These are phyloP conservation scores for Neostapfia colusana DNA, from an alignment of 176 grass and related monocot genomes.

Conservation along the genomic window DNA sequence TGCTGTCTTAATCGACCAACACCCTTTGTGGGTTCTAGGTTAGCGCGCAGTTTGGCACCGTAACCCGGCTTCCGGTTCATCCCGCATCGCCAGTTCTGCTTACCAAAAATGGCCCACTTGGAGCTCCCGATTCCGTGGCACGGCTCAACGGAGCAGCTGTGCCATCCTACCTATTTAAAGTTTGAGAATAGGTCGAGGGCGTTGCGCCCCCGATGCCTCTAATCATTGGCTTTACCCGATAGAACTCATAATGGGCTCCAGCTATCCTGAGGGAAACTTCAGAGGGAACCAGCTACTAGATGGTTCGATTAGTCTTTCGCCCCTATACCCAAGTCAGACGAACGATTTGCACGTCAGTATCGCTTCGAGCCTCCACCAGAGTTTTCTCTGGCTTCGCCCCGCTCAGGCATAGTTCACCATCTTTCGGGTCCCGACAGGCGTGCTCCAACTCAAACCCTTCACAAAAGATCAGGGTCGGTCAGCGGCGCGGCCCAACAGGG, in stretches of 20 bases:
- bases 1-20: constrained; percentile 42
- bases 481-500: too few species aligned
- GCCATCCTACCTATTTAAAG: constrained; percentile 7
- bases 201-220: constrained; percentile 81
- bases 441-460: too few species aligned
- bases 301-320: constrained; percentile 95
- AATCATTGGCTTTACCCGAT: constrained; percentile 86
- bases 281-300: constrained; percentile 86
- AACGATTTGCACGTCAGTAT: too few species aligned
- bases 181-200: constrained; percentile 86
- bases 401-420: too few species aligned
- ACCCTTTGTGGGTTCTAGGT: constrained; percentile 44
- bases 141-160: constrained; percentile 14
- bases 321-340: constrained; percentile 88
- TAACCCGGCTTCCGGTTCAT: constrained; percentile 64
- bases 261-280: constrained; percentile 83
- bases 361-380: too few species aligned
- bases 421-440: too few species aligned
- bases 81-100: constrained; percentile 73
- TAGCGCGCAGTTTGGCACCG: constrained; percentile 61
- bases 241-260: constrained; percentile 63
- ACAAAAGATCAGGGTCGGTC: too few species aligned
- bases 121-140: constrained; percentile 50
- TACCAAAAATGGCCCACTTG: constrained; percentile 72
- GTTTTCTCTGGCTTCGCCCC: too few species aligned